These are phyloP conservation scores for Vanrija sp. DNA, from an alignment of 1,284 basidiomycete genomes.

Conservation along the genomic window DNA sequence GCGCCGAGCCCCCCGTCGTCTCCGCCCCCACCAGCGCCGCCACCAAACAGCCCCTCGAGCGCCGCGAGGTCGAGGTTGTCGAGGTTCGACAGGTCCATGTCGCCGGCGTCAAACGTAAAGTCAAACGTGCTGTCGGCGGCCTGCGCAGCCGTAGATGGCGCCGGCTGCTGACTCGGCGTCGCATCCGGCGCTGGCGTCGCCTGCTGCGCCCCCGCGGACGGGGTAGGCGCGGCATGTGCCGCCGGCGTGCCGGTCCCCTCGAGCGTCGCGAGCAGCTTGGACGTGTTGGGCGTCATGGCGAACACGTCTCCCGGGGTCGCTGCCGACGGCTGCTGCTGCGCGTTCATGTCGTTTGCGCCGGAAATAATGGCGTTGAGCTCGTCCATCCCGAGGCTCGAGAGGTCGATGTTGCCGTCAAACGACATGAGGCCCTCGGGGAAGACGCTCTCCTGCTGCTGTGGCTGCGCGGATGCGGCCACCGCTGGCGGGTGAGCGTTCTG, in stretches of 20 bases:
- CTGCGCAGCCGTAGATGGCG: background rate
- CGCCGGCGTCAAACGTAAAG: constrained; percentile 9
- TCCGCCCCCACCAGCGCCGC: background rate
- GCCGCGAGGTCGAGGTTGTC: constrained; percentile 15
- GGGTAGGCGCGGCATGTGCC: background rate
- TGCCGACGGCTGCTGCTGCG: no score
- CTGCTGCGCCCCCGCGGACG: background rate
- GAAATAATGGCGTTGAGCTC: constrained; percentile 25
- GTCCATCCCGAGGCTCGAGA: constrained; percentile 17
- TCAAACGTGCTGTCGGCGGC: background rate
- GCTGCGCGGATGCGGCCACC: background rate
- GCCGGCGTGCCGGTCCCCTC: background rate
- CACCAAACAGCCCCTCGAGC: constrained; percentile 12
- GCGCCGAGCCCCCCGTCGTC: background rate
- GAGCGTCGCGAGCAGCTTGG: constrained; percentile 13
- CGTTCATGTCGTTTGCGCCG: constrained; percentile 6
- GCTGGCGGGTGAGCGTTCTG: constrained; percentile 4
- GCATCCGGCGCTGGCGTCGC: background rate
- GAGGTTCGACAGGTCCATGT: constrained; percentile 12
- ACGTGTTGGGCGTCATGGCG: constrained; percentile 19
- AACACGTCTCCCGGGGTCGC: constrained; percentile 1
- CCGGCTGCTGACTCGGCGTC: background rate
- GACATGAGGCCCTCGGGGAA: constrained; percentile 7
- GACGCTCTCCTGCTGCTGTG: background rate
- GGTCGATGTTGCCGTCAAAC: constrained; percentile 8